These are phyloP conservation scores for Leccinum subtestaceum DNA, from an alignment of 768 basidiomycete species.

Conservation along the genomic window DNA sequence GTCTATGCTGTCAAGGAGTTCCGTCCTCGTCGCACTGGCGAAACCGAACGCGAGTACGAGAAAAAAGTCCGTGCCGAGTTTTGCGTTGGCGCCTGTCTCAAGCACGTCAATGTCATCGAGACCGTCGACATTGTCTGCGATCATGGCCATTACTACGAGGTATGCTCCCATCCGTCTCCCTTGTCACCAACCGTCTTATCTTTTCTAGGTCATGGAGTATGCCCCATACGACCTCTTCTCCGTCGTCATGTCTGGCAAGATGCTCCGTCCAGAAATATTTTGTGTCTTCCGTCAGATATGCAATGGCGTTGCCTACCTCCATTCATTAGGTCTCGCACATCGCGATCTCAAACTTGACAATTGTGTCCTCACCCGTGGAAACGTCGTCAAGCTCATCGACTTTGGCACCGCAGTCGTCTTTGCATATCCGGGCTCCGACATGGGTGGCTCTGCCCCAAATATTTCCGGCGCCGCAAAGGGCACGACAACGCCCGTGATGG, in stretches of 20 bases:
- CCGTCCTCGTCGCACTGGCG: constrained; percentile 81
- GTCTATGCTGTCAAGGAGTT: constrained; percentile 99
- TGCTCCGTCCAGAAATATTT: constrained; percentile 97
- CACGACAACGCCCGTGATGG: constrained; percentile 11
- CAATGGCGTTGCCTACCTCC: constrained; percentile 96
- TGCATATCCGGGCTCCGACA: constrained; percentile 91
- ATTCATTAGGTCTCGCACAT: constrained; percentile 95
- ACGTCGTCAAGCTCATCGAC: constrained; percentile 98
- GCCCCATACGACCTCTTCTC: constrained; percentile 98
- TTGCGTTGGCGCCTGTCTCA: constrained; percentile 91
- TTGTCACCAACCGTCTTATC: constrained; percentile 7
- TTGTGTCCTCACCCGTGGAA: constrained; percentile 95
- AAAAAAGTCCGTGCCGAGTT: constrained; percentile 99
- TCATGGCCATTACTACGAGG: constrained; percentile 98
- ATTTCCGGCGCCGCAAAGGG: constrained; percentile 5
- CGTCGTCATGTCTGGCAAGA: constrained; percentile 99
- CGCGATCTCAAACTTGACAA: constrained; percentile 99
- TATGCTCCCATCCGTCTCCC: constrained; percentile 30
- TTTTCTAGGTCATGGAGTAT: constrained; percentile 92
- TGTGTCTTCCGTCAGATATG: constrained; percentile 99
- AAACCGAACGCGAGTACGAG: constrained; percentile 96
- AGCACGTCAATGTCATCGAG: constrained; percentile 95
- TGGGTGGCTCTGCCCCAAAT: constrained; percentile 32
- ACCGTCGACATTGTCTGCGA: constrained; percentile 98
- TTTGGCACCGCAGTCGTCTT: constrained; percentile 99